A percentile compares a stretch with the other conserved stretches of the same genome.
These are phyloP conservation scores for Artemisia annua DNA, from an alignment of 129 eudicot species.

Conservation along the genomic window DNA sequence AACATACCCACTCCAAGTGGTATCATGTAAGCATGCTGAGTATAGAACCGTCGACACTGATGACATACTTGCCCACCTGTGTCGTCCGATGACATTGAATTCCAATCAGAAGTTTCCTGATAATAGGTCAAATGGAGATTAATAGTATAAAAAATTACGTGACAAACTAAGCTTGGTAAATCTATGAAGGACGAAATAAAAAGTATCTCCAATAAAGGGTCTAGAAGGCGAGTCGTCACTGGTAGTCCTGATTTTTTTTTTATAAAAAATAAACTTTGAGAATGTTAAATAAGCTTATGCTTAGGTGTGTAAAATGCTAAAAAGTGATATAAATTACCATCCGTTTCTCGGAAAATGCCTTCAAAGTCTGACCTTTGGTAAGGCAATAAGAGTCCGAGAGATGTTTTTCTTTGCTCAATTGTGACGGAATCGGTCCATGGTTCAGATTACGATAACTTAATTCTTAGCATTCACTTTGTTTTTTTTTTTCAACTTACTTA, in stretches of 20 bases:
- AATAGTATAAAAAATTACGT: not conserved
- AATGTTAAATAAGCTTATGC: not conserved
- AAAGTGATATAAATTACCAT: constrained; percentile 45
- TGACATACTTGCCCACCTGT: constrained; percentile 82
- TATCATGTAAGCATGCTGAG: constrained; percentile 99
- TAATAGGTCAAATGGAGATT: constrained; percentile 11
- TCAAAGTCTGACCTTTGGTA: constrained; percentile 95
- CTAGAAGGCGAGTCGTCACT: constrained; percentile 87
- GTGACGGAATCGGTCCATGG: no score
- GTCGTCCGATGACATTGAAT: constrained; percentile 75
- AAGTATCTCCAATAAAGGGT: constrained; percentile 67
- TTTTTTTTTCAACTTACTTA: no score
- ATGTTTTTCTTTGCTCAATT: constrained; percentile 71
- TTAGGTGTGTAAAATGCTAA: constrained; percentile 8
- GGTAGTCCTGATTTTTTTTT: constrained; percentile 65
- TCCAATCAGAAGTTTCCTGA: constrained; percentile 79
- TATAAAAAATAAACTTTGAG: not conserved
- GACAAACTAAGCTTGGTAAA: not conserved
- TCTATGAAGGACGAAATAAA: not conserved
- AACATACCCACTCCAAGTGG: constrained; percentile 96
- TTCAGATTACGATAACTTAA: no score
- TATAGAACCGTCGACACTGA: constrained; percentile 93
- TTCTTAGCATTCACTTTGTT: no score
- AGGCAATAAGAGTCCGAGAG: constrained; percentile 79
- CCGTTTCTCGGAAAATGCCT: constrained; percentile 73